phyloP scores from a whole-genome alignment of 2,329 filamentous ascomycete genomes.

The Leptographium wingfieldii region DNA sequence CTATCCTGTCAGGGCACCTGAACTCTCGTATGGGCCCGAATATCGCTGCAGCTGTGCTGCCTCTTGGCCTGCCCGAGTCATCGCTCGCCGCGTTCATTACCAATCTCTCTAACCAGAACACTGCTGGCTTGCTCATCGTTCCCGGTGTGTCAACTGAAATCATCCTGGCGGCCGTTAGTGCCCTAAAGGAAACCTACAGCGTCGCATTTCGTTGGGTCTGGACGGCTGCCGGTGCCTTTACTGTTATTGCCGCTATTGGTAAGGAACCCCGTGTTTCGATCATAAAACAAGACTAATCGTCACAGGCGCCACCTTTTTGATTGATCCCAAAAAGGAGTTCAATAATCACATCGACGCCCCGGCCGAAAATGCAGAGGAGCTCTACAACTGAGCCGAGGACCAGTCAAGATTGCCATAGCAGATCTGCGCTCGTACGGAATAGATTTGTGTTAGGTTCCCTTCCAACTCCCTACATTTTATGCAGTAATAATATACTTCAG shows the following conservation, averaged over 20 bases:
- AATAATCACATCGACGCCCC: constrained; percentile 25
- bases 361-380: constrained; percentile 17
- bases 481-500: too few relatives aligned
- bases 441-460: too few relatives aligned
- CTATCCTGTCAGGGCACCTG: constrained; percentile 14
- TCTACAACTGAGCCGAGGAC: background rate
- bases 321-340: constrained; percentile 23
- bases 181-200: constrained; percentile 2
- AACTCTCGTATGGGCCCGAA: background rate
- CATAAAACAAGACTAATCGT: background rate
- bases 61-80: constrained; percentile 3
- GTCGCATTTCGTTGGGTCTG: constrained; percentile 6
- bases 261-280: background rate
- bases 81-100: constrained; percentile 1
- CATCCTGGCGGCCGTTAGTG: constrained; percentile 4
- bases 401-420: background rate
- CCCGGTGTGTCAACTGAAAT: constrained; percentile 1
- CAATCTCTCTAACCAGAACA: background rate
- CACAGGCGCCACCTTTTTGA: constrained; percentile 15
- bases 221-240: constrained; percentile 5
- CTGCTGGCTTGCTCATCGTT: background rate
- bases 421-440: too few relatives aligned
- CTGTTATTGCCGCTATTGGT: constrained; percentile 5
- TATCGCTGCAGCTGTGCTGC: constrained; percentile 4
- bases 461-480: too few relatives aligned